These are phyloP conservation scores for Lentinula raphanica DNA, from an alignment of 768 basidiomycete genomes.

Conservation along the genomic window DNA sequence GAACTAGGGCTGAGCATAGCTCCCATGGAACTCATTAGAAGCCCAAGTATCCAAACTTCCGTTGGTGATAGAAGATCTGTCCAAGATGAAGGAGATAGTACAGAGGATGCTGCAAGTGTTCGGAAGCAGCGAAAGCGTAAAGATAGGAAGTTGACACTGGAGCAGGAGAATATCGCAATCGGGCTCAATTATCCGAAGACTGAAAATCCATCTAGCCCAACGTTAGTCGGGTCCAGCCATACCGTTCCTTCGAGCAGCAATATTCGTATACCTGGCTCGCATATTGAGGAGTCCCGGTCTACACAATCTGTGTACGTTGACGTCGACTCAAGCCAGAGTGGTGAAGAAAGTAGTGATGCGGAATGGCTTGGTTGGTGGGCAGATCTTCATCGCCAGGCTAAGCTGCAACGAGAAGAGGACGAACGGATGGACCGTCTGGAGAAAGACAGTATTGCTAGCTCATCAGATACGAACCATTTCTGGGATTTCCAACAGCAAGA, in stretches of 20 bases:
- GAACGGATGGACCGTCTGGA: neutral
- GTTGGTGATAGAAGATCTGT: neutral
- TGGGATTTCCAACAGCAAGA: slow-evolving; percentile 12
- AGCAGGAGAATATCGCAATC: slow-evolving; percentile 10
- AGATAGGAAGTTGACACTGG: slow-evolving; percentile 15
- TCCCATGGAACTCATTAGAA: slow-evolving; percentile 9
- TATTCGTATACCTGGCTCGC: neutral
- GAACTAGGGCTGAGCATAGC: slow-evolving; percentile 2
- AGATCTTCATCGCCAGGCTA: slow-evolving; percentile 41
- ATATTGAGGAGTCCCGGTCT: slow-evolving; percentile 1
- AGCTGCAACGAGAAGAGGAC: slow-evolving; percentile 22
- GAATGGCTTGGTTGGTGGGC: slow-evolving; percentile 69
- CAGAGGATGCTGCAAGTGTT: slow-evolving; percentile 13
- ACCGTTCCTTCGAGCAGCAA: neutral
- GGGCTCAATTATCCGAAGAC: neutral
- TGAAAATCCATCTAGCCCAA: slow-evolving; percentile 13
- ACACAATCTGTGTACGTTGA: slow-evolving; percentile 15
- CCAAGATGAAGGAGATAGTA: slow-evolving; percentile 10
- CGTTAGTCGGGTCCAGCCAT: neutral
- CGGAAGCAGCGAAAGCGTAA: slow-evolving; percentile 14
- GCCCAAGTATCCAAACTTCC: slow-evolving; percentile 1
- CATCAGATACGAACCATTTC: slow-evolving; percentile 10
- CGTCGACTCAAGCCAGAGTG: slow-evolving; percentile 33
- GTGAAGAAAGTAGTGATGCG: slow-evolving; percentile 44
- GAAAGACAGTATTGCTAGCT: neutral